Conservation (phyloP, 139 green algal genomes). For the Coccomyxa sp. region DNA sequence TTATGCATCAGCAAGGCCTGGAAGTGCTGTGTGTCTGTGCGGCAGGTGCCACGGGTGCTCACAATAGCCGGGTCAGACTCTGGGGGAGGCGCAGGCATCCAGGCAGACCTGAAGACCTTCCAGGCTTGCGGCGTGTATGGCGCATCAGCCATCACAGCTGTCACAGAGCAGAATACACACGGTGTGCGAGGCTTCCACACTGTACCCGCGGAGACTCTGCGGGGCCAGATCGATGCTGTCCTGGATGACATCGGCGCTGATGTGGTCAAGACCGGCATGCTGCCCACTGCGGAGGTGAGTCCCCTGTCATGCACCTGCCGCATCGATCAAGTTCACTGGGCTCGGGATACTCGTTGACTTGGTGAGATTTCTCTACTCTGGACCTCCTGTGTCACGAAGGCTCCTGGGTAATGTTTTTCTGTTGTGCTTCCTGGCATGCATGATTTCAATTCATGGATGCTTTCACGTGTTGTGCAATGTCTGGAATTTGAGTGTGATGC, state of each 20-base stretch:
- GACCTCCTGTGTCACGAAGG: not conserved
- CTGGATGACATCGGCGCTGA: conserved; percentile 79
- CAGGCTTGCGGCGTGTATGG: conserved; percentile 70
- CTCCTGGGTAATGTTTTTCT: not conserved
- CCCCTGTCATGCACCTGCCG: too few species aligned
- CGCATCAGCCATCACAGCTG: conserved; percentile 75
- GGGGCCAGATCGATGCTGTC: conserved; percentile 75
- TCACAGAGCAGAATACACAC: conserved; percentile 92
- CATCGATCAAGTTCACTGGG: not conserved
- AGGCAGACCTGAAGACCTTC: conserved; percentile 73
- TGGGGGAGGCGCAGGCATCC: conserved; percentile 91
- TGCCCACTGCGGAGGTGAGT: conserved; percentile 54
- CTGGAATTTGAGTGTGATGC: not conserved
- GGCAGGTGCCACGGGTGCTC: conserved; percentile 59
- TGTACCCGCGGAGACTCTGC: conserved; percentile 55
- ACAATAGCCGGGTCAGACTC: conserved; percentile 88
- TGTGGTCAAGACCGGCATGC: conserved; percentile 94
- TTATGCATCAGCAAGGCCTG: too few species aligned
- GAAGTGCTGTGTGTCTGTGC: too few species aligned
- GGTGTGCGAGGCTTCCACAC: conserved; percentile 72
- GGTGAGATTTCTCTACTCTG: not conserved
- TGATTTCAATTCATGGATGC: too few species aligned
- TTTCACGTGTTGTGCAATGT: too few species aligned
- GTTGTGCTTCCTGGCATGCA: not conserved
- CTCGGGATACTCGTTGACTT: not conserved